Evolutionary conservation across 768 basidiomycete genomes (phyloP), one percentile per base, ranked within the genome.

Genomic region (Termitomyces sp.): DNA sequence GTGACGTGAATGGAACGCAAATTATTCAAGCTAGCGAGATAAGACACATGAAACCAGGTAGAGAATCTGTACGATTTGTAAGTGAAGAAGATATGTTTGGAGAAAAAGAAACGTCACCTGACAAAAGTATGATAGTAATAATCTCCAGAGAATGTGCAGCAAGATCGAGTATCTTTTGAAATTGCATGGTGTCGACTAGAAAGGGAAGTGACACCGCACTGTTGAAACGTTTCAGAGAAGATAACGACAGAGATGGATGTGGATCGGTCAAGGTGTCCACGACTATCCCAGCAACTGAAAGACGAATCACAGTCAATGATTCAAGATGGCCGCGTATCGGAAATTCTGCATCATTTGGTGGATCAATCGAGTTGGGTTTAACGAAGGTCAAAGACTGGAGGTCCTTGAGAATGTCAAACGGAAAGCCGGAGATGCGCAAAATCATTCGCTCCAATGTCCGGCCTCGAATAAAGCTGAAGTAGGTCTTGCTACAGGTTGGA

Each of bases 211-310:
- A 42, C n/a, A 57, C 20, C 25, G 32, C 20, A 12, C 51, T 42
- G 38, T 48, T 57, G 37, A 53, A 54, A 31, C 51, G 51, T 46
- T 36, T 57, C 15, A 62, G 52, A n/a, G 45, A 57, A 20, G 61
- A 54, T 34, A 58, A 20, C 3, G 45, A 58, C 46, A 62, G 20
- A 1, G 15, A 55, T n/a, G 61, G 58, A 11, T n/a, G 40, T 38
- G 51, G 25, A 40, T 55, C 17, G 7, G 2, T 38, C 25, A 62
- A 37, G 36, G 9, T 40, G 10, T 34, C 31, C 4, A 54, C 40
- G 25, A 58, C 36, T 12, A 11, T 10, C 20, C 45, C 42, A 36
- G 15, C 31, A 15, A 4, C 36, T 3, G 8, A 4, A 52, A 34
- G 17, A 17, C 12, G 29, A 25, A 8, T 1, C 17, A 36, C 37